Base-by-base conservation (phyloP, 495 filamentous ascomycete species). In the Aspergillus olivimuriae region DNA sequence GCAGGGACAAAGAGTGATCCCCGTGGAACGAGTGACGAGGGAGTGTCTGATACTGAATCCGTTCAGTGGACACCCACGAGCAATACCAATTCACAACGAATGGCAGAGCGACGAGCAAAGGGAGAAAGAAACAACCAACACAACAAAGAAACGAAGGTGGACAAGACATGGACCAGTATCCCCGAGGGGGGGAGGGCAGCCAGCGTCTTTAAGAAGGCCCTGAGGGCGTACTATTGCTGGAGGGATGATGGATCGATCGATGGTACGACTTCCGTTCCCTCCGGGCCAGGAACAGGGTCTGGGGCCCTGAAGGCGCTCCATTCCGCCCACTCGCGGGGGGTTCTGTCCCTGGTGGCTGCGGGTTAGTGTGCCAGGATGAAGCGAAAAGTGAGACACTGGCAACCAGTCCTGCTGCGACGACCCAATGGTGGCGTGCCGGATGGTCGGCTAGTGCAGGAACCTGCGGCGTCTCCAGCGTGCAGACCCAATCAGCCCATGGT, bases 361-460 rank as follows among this genome's bases (percentile, higher is more conserved):
- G 23, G 14, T 4, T 21, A 30, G 38, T n/a, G 20, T n/a, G 16
- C 12, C 39, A 41, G 31, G 10, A 11, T 28, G 24, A 28, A 11
- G 24, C 5, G 11, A 28, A 5, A 28, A 28, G 24, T 28, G 24
- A 28, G 24, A 28, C 41, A 43, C 18, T 20, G 18, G 15, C 8
- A 16, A 39, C 44, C 26, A 28, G 32, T 41, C 30, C 11, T n/a
- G 41, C 36, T 7, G 24, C 12, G 36, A 20, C 21, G 38, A 34
- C 26, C 39, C 34, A 34, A 45, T 39, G 23, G 23, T 8, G 23
- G 22, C 20, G 17, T 7, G 26, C 15, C 21, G 30, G 31, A 26
- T 40, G 34, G 28, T 49, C 46, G 46, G 39, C 50, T 49, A 51
- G 49, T 50, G 49, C 56, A 59, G 56, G 56, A 56, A 56, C 50